phyloP scores from a whole-genome alignment of 331 rosid genomes.

The Malus hybrid region DNA sequence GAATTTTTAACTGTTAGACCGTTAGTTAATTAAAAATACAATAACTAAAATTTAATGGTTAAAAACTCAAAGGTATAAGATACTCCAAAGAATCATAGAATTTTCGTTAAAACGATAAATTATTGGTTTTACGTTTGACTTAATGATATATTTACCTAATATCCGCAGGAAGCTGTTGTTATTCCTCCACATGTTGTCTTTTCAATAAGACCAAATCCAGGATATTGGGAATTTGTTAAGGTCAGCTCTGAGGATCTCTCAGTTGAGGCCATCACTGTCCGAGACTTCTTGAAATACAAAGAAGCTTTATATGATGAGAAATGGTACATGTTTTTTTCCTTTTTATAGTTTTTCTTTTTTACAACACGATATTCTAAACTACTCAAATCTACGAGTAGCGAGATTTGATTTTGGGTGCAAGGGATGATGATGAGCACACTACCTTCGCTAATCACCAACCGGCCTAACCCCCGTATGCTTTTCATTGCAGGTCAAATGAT shows the following conservation, averaged over 20 bases:
- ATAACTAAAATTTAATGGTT: background rate
- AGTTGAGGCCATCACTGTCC: constrained; percentile 44
- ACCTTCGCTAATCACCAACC: background rate
- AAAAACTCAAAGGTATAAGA: too few relatives aligned
- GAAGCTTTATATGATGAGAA: constrained; percentile 53
- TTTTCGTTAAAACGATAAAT: background rate
- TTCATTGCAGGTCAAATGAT: constrained; percentile 62
- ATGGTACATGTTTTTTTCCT: constrained; percentile 32
- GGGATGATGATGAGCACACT: background rate
- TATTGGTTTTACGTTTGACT: background rate
- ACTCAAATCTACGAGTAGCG: background rate
- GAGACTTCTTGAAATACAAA: constrained; percentile 57
- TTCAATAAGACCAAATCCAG: constrained; percentile 74
- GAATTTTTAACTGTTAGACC: background rate
- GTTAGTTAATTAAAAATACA: too few relatives aligned
- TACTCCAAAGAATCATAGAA: background rate
- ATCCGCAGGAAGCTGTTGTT: constrained; percentile 66
- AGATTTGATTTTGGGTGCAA: background rate
- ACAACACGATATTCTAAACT: background rate
- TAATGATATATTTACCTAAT: background rate
- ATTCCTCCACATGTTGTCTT: constrained; percentile 75
- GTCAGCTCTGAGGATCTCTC: constrained; percentile 64
- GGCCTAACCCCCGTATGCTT: background rate
- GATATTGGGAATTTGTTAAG: constrained; percentile 70
- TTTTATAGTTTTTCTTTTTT: background rate